phyloP scores from a whole-genome alignment of 148 eudicot species.

The Silene uniflora region DNA sequence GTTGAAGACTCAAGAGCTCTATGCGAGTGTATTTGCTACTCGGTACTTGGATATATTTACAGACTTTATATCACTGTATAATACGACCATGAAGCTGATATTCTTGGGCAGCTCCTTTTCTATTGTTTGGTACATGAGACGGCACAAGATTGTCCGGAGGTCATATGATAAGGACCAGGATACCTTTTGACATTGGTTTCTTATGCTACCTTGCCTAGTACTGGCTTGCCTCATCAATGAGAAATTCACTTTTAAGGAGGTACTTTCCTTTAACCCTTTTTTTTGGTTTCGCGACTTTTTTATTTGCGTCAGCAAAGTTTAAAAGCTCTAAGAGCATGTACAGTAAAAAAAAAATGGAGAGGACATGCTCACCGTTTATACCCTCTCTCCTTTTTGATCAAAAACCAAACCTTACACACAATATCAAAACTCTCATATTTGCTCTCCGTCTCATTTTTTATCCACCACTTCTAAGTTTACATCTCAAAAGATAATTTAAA shows the following conservation, averaged over 20 bases:
- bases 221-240: constrained; percentile 71
- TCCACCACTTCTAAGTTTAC: no score
- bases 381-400: no score
- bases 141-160: constrained; percentile 84
- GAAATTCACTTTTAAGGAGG: constrained; percentile 82
- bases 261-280: neutral
- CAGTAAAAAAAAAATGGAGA: no score
- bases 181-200: constrained; percentile 82
- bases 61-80: constrained; percentile 72
- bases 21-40: constrained; percentile 85
- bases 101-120: constrained; percentile 84
- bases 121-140: constrained; percentile 94
- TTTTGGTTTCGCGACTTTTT: no score
- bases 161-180: constrained; percentile 96
- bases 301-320: no score
- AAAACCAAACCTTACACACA: no score
- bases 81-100: constrained; percentile 80
- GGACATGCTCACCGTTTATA: no score
- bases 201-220: constrained; percentile 71
- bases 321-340: no score
- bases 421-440: no score
- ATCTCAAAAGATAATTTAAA: no score
- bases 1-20: constrained; percentile 93
- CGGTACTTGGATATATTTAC: constrained; percentile 95
- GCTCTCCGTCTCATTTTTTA: no score